Evolutionary conservation across 768 basidiomycete species (phyloP), one percentile per base, ranked within the genome.

Genomic region (Polyporus arcularius): DNA sequence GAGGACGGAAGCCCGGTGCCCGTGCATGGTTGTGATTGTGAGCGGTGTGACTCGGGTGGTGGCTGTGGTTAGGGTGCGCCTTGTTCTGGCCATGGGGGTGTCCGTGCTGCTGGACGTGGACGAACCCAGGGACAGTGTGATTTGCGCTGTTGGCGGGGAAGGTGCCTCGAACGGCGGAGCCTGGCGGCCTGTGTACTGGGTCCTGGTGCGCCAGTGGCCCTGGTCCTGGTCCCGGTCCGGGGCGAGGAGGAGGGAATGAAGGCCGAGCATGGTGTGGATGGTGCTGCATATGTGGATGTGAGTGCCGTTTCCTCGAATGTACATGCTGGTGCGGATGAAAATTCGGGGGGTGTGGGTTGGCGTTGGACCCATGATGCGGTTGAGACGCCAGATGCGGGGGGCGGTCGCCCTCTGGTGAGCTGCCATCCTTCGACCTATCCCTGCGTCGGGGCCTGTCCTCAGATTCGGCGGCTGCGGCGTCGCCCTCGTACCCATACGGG

Each of bases 401-500:
- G 3, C 55, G 47, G 26, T 58, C 59, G 16, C 57, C 61, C 12
- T 63, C 60, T 15, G 42, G 52, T 10, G 53, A 55, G 53, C 53
- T 60, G 46, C 45, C 53, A 38, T 51, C 63, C 8, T 57, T 56
- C 35, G 54, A 52, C 10, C 58, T 53, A 8, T 56, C 53, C 21
- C 46, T 48, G 9, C 28, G 12, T 18, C 56, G 53, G 15, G 50
- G 45, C 8, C 50, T 51, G 49, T 62, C 61, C 39, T 62, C 65
- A 15, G 53, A 53, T 21, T 55, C 61, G 0, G 48, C 58, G 4
- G 43, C 68, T 1, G 35, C 35, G 35, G 35, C 48, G 18, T 65
- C 65, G 46, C 57, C 61, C 50, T 68, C 60, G 58, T 71, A 73
- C 15, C 66, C 71, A 40, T 67, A 71, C 4, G 72, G 73, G 54